These are phyloP conservation scores for Pichia sp. DNA, from an alignment of 1,139 yeast species.

Conservation along the genomic window DNA sequence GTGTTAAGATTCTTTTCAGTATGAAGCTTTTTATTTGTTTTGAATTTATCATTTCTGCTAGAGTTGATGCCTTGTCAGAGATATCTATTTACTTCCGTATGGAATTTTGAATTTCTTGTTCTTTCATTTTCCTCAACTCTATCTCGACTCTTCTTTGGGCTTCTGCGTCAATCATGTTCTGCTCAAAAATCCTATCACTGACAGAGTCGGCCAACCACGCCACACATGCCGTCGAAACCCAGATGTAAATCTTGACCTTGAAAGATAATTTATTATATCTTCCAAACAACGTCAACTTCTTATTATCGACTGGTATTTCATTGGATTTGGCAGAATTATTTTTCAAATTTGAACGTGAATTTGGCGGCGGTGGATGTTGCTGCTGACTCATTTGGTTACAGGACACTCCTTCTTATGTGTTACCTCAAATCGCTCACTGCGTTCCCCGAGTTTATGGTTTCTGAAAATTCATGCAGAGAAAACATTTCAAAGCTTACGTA, in stretches of 20 bases:
- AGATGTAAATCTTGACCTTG: conserved; percentile 22
- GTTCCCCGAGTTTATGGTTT: too few species aligned
- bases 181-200: conserved; percentile 21
- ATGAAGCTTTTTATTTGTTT: too few species aligned
- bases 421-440: too few species aligned
- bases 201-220: conserved; percentile 24
- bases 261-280: conserved; percentile 19
- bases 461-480: too few species aligned
- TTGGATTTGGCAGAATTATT: neutral
- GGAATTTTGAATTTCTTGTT: neutral
- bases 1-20: too few species aligned
- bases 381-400: neutral
- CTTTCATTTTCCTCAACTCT: conserved; percentile 15
- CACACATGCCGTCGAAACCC: conserved; percentile 22
- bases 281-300: conserved; percentile 10
- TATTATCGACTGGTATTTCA: neutral
- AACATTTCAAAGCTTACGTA: too few species aligned
- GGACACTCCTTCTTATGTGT: too few species aligned
- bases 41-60: too few species aligned
- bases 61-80: too few species aligned
- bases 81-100: too few species aligned
- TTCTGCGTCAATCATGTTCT: conserved; percentile 24
- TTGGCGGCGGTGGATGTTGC: conserved; percentile 7
- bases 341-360: conserved; percentile 1
- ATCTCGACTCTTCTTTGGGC: conserved; percentile 23